phyloP scores from a whole-genome alignment of 83 land plant species.

The Thuja plicata region DNA sequence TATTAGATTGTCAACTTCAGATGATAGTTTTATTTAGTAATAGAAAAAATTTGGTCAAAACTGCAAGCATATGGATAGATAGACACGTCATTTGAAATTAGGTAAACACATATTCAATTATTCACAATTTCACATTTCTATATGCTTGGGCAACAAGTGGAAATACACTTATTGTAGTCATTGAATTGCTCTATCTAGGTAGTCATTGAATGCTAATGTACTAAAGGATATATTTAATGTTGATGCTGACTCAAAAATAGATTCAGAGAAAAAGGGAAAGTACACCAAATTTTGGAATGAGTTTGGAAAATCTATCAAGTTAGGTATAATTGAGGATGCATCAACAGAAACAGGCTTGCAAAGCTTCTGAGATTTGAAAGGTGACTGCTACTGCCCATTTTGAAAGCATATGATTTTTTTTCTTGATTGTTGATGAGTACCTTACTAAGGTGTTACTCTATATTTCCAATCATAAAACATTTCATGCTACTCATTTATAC shows the following conservation, averaged over 20 bases:
- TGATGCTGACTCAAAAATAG: constrained; percentile 31
- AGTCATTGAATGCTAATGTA: neutral
- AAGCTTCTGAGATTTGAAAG: constrained; percentile 93
- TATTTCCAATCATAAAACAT: neutral
- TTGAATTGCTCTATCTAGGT: neutral
- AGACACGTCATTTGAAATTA: no score
- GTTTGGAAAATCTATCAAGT: constrained; percentile 94
- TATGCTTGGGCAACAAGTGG: neutral
- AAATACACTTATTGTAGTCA: neutral
- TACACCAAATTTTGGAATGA: constrained; percentile 96
- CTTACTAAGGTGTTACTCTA: neutral
- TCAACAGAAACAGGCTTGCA: constrained; percentile 91
- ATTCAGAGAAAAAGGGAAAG: constrained; percentile 83
- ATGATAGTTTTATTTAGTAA: no score
- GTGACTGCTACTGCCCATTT: constrained; percentile 25
- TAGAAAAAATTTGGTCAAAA: no score
- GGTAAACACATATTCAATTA: no score
- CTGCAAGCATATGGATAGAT: no score
- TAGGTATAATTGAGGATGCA: constrained; percentile 99
- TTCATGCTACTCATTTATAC: neutral
- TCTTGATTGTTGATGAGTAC: neutral
- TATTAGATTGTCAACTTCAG: no score
- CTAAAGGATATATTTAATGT: neutral
- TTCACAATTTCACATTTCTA: neutral
- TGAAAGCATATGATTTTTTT: neutral